These are phyloP conservation scores for Microdochium bolleyi DNA, from an alignment of 2,329 filamentous ascomycete genomes.

Conservation along the genomic window DNA sequence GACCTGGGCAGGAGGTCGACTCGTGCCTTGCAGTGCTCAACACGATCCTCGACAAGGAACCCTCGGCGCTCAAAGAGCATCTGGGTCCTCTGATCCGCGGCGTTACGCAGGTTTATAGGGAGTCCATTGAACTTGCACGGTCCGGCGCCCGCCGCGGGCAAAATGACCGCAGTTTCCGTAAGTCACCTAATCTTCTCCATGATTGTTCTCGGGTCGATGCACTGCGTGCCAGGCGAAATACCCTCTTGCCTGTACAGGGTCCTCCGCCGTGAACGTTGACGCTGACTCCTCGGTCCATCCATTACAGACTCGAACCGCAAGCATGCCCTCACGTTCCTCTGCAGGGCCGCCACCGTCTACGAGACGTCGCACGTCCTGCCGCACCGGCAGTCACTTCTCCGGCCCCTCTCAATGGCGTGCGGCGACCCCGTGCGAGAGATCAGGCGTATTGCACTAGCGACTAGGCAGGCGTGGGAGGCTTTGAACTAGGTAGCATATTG, in stretches of 20 bases:
- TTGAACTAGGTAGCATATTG: slow-evolving; percentile 35
- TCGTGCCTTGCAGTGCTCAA: slow-evolving; percentile 40
- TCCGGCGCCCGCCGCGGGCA: slow-evolving; percentile 2
- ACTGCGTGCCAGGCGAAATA: too few relatives aligned
- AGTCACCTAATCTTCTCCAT: not conserved
- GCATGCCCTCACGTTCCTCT: slow-evolving; percentile 38
- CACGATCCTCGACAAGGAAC: slow-evolving; percentile 35
- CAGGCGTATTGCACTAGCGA: slow-evolving; percentile 37
- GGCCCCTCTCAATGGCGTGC: slow-evolving; percentile 40
- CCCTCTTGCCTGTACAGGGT: too few relatives aligned
- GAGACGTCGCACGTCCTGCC: slow-evolving; percentile 38
- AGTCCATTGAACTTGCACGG: slow-evolving; percentile 14
- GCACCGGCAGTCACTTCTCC: slow-evolving; percentile 33
- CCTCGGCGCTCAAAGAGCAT: slow-evolving; percentile 37
- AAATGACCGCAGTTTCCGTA: not conserved
- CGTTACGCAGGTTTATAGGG: slow-evolving; percentile 26
- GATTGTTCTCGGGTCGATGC: not conserved
- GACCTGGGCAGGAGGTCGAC: slow-evolving; percentile 32
- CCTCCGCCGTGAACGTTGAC: too few relatives aligned
- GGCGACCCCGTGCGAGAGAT: slow-evolving; percentile 46
- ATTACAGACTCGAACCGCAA: slow-evolving; percentile 31
- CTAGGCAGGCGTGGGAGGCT: slow-evolving; percentile 40
- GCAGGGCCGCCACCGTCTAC: slow-evolving; percentile 36
- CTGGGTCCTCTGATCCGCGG: slow-evolving; percentile 40
- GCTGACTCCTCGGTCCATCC: too few relatives aligned